A percentile compares a stretch with the other conserved stretches of the same genome.
Conservation (phyloP, 305 asterid species). For the Fraxinus sp. region DNA sequence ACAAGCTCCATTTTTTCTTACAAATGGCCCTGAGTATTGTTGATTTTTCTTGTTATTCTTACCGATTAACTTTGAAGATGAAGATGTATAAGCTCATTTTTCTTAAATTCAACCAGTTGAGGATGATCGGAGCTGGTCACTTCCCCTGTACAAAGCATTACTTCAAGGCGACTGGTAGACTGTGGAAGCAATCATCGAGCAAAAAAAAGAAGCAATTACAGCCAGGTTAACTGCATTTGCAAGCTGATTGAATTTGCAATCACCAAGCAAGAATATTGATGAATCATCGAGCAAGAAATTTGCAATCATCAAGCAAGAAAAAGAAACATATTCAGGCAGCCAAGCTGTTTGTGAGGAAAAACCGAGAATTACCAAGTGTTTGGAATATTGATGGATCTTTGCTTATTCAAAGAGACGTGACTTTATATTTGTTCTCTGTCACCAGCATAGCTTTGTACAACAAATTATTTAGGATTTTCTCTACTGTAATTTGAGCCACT, state of each 20-base stretch:
- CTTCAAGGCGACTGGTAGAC: slow-evolving; percentile 25
- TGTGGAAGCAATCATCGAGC: slow-evolving; percentile 12
- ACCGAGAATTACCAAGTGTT: slow-evolving; percentile 20
- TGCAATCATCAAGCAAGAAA: no score
- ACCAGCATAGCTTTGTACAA: background rate
- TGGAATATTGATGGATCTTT: slow-evolving; percentile 25
- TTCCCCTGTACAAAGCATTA: slow-evolving; percentile 27
- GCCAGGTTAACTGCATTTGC: slow-evolving; percentile 27
- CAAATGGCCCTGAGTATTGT: background rate
- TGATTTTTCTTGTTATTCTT: background rate
- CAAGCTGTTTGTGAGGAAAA: slow-evolving; percentile 22
- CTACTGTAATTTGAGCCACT: no score
- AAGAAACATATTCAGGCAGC: slow-evolving; percentile 24
- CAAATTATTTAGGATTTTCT: no score
- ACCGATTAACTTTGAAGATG: background rate
- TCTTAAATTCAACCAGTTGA: slow-evolving; percentile 16
- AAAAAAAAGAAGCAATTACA: slow-evolving; percentile 24
- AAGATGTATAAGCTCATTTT: background rate
- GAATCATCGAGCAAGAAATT: no score
- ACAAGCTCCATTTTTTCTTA: background rate
- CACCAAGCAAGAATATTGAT: no score
- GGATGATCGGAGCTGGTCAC: slow-evolving; percentile 19
- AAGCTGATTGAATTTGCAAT: slow-evolving; percentile 9
- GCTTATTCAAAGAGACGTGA: slow-evolving; percentile 33
- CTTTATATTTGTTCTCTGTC: slow-evolving; percentile 25